Percentiles rank a stretch among this genome's conserved stretches.
Conservation (phyloP, 2,329 filamentous ascomycete species). For the Diaporthe citriasiana region DNA sequence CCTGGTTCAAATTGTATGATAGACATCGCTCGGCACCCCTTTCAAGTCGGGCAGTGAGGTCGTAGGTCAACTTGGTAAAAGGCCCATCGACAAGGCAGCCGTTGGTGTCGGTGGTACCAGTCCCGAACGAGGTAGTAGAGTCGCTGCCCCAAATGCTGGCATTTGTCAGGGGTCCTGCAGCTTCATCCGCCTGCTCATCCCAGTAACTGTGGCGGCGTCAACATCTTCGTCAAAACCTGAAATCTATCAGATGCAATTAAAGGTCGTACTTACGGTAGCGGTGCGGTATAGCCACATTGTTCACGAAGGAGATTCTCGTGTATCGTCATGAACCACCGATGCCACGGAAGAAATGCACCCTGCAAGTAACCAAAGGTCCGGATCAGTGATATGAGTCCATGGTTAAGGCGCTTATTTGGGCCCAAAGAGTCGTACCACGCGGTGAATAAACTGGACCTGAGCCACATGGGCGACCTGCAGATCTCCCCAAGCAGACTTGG, state of each 20-base stretch:
- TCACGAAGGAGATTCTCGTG: not conserved
- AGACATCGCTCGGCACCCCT: not conserved
- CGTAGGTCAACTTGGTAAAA: not conserved
- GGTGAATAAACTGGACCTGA: conserved; percentile 4
- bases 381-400: not conserved
- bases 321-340: conserved; percentile 11
- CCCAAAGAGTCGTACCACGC: not conserved
- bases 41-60: not conserved
- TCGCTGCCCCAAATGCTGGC: not conserved
- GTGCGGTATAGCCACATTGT: not conserved
- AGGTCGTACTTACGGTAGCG: not conserved
- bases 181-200: conserved; percentile 1
- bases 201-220: conserved; percentile 2
- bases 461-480: not conserved
- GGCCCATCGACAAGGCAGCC: conserved; percentile 4
- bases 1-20: not conserved
- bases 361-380: not conserved
- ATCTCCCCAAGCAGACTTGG: conserved; percentile 1
- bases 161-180: not conserved
- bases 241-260: too few relatives aligned
- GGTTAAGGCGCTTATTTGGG: not conserved
- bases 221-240: not conserved
- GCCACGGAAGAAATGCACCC: conserved; percentile 17
- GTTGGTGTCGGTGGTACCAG: not conserved
- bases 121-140: not conserved